Evolutionary conservation across 176 grass and related monocot genomes (phyloP), one percentile per base, ranked within the genome.

Genomic region (Lolium perenne): DNA sequence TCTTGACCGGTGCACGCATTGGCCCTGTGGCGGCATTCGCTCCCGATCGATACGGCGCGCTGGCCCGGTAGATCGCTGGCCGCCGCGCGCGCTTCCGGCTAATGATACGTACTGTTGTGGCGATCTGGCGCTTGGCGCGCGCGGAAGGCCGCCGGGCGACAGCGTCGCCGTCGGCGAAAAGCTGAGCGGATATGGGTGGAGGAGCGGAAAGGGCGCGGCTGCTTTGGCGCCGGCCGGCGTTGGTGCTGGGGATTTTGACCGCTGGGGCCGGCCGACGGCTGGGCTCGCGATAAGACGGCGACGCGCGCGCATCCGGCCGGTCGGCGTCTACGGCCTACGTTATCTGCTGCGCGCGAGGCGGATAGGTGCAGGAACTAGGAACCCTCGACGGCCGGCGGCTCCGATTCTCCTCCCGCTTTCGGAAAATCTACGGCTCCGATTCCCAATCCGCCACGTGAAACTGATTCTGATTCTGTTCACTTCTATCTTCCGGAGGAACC

Each of bases 221-320:
- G 76, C 45, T 50, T 77, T 61, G 20, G 43, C 21, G 9, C 26
- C 83, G 20, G 61, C 71, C 79, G 29, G 63, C 71, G 71, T 45
- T 74, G 71, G 25, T 32, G 22, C 6, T 74, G 60, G 20, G 49
- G 35, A 25, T 74, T 17, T 38, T 57, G 60, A 61, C 17, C 40
- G 18, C 45, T 35, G 32, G 17, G 65, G 7, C 49, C 7, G 64
- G 43, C 46, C 50, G 50, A 4, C 50, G 32, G 32, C 15, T 20
- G 56, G 83, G 64, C 63, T 83, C 45, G 74, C 84, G 77, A 88
- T 91, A 88, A 88, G 90, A 88, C 41, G 60, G 54, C 45, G 86
- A 91, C 84, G 73, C 41, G 41, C 41, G 73, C 41, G 41, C 41
- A 81, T 87, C 71, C 86, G 48, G 32, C 32, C 45, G 71, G 43